Evolutionary conservation across 2,329 filamentous ascomycete genomes (phyloP).

Genomic region (Cercospora zeina): DNA sequence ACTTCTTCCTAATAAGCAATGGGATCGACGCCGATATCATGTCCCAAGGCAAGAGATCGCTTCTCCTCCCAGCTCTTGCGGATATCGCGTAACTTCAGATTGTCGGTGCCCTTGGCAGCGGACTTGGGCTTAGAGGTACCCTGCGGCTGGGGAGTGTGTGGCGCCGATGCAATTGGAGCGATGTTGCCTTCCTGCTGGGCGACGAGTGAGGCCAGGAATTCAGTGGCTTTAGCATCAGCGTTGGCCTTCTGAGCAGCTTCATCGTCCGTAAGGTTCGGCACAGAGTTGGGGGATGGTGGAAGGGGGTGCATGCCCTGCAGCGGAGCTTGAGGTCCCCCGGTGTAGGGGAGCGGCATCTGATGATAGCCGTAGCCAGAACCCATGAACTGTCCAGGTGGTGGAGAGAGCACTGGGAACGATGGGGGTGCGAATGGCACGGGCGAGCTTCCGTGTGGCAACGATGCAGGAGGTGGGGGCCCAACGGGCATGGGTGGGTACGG

Average conservation of each 20-base stretch:
- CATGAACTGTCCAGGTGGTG: background rate
- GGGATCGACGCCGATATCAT: background rate
- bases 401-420: background rate
- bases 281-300: background rate
- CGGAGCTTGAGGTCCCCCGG: background rate
- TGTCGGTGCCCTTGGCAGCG: slow-evolving; percentile 1
- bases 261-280: background rate
- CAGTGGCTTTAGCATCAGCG: background rate
- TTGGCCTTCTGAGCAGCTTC: background rate
- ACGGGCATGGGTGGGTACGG: background rate
- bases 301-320: background rate
- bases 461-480: background rate
- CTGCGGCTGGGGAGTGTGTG: background rate
- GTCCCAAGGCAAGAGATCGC: background rate
- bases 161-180: background rate
- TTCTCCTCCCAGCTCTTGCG: slow-evolving; percentile 9
- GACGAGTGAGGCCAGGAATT: slow-evolving; percentile 1
- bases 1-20: background rate
- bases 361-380: background rate
- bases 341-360: background rate
- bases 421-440: background rate
- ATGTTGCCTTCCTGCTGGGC: background rate
- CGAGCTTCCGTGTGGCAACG: background rate
- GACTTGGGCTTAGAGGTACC: slow-evolving; percentile 5
- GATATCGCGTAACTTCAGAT: slow-evolving; percentile 11